Conservation (phyloP, 352 stramenopile species). For the Pythium insidiosum region DNA sequence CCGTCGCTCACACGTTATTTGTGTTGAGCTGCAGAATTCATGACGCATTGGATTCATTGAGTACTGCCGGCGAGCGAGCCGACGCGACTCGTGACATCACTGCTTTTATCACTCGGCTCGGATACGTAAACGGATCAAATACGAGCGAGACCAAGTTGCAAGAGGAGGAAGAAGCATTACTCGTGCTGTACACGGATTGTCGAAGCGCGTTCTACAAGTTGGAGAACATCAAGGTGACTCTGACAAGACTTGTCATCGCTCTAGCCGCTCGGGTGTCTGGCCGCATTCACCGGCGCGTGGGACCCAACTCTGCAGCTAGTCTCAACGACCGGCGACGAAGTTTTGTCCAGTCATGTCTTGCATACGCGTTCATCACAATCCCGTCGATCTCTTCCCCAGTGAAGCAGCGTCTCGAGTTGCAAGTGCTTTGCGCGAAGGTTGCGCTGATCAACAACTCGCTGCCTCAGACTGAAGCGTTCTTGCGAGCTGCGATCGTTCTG, state of each 20-base stretch:
- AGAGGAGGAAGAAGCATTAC: slow-evolving; percentile 72
- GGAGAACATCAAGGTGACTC: slow-evolving; percentile 52
- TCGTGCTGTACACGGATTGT: slow-evolving; percentile 86
- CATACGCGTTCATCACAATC: slow-evolving; percentile 87
- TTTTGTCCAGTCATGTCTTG: slow-evolving; percentile 87
- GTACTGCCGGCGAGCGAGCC: slow-evolving; percentile 37
- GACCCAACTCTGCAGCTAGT: slow-evolving; percentile 15
- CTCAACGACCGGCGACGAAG: slow-evolving; percentile 27
- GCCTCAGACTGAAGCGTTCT: slow-evolving; percentile 80
- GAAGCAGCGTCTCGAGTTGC: slow-evolving; percentile 50
- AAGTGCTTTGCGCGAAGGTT: slow-evolving; percentile 56
- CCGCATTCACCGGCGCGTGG: slow-evolving; percentile 10
- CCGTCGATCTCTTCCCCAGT: slow-evolving; percentile 58
- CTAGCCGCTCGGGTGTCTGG: slow-evolving; percentile 56
- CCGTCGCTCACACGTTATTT: slow-evolving; percentile 81
- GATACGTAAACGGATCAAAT: slow-evolving; percentile 13
- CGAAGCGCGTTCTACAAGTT: slow-evolving; percentile 85
- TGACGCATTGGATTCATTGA: slow-evolving; percentile 77
- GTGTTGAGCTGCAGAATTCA: slow-evolving; percentile 80
- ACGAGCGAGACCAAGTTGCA: slow-evolving; percentile 14
- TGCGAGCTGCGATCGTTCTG: slow-evolving; percentile 73
- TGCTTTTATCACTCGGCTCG: slow-evolving; percentile 73
- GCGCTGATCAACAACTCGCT: slow-evolving; percentile 66
- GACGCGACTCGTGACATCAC: slow-evolving; percentile 64
- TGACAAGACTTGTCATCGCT: slow-evolving; percentile 47